Evolutionary conservation across 805 yeast species (phyloP), one percentile per base, ranked within the genome.

Genomic region (Sugiyamaella qingdaonensis): DNA sequence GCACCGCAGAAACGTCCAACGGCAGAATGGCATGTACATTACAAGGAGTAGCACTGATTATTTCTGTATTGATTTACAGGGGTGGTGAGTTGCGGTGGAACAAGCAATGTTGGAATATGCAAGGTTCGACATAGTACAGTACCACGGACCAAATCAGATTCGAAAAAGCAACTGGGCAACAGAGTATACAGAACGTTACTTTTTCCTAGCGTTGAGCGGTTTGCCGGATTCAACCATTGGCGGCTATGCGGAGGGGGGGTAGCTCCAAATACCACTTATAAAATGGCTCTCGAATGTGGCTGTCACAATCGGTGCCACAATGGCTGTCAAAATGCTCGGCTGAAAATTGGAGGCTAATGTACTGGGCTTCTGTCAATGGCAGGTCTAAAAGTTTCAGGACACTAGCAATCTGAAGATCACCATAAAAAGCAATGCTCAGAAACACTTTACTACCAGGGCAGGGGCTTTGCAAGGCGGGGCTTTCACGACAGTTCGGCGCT

Each of bases 61-160:
- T 39, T 39, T 39, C 43, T 39, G 43, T 8, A 39, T 39, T 39
- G 43, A 39, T 39, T 39, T 39, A 39, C 43, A 39, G 43, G 43
- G 43, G 43, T 39, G 43, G 43, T 39, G 24, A 39, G 43, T 39
- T 19, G 43, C 43, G 43, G 43, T 14, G 21, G 43, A 39, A 39
- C 43, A 39, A 39, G 43, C 43, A 39, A 39, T 39, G 43, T 39
- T 39, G 43, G 21, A 16, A 19, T 39, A 39, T 39, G 43, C 24
- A 19, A 39, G 16, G 19, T 39, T 39, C 43, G 43, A 39, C 43
- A 16, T 34, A 34, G 10, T 16, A 39, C 43, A 39, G 43, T 7
- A 16, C 19, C 9, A 39, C 43, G 43, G 43, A 39, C 43, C 24
- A 16, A 16, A 11, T 39, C 43, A 19, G 43, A 19, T 19, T 39